These are phyloP conservation scores for Salvia hispanica DNA, from an alignment of 257 asterid genomes.

Conservation along the genomic window DNA sequence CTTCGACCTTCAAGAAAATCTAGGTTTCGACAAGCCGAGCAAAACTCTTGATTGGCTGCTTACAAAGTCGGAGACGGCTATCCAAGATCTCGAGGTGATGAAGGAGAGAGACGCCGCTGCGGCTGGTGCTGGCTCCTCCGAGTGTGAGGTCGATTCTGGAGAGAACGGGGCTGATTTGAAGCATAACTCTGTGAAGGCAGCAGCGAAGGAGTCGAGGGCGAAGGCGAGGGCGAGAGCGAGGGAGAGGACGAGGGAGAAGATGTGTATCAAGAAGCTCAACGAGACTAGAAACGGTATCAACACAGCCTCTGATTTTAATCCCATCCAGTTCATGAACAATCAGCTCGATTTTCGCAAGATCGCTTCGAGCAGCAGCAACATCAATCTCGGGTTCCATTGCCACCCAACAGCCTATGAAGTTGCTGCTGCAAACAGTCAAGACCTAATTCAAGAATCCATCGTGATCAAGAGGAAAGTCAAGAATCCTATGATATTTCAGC, in stretches of 20 bases:
- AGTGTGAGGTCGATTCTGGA: constrained; percentile 26
- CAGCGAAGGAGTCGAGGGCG: constrained; percentile 54
- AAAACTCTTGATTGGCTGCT: constrained; percentile 89
- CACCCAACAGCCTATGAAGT: constrained; percentile 10
- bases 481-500: constrained; percentile 36
- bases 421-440: constrained; percentile 27
- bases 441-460: constrained; percentile 41
- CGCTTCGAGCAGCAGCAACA: not conserved
- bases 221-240: constrained; percentile 86
- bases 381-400: constrained; percentile 13
- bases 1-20: constrained; percentile 78
- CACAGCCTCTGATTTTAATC: constrained; percentile 13
- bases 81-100: constrained; percentile 47
- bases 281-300: constrained; percentile 3
- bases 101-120: not conserved
- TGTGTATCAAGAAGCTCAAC: constrained; percentile 41
- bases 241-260: constrained; percentile 67
- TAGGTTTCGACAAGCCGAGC: constrained; percentile 85
- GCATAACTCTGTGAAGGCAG: not conserved
- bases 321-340: constrained; percentile 7
- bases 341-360: not conserved
- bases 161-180: not conserved
- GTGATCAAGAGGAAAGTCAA: constrained; percentile 39
- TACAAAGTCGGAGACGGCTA: constrained; percentile 61
- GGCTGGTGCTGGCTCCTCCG: constrained; percentile 30